Conservation (phyloP, 2,329 filamentous ascomycete species). For the Nemania sp. region DNA sequence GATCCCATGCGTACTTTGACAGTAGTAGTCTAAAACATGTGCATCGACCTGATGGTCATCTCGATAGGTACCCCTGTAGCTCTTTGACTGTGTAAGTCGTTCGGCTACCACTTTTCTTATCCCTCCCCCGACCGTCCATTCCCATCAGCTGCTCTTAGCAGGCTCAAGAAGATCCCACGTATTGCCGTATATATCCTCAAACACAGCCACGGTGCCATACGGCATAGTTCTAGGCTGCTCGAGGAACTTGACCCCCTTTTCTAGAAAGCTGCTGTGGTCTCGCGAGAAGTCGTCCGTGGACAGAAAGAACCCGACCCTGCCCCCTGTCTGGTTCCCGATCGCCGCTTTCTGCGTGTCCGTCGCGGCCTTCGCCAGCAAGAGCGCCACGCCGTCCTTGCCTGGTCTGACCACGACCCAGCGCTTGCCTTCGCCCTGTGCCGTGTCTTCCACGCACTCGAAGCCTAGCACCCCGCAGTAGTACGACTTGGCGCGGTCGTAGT, state of each 20-base stretch:
- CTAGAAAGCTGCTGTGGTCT: conserved; percentile 9
- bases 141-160: background rate
- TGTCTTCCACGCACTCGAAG: conserved; percentile 18
- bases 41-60: too few species aligned
- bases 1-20: too few species aligned
- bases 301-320: conserved; percentile 23
- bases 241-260: conserved; percentile 21
- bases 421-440: conserved; percentile 13
- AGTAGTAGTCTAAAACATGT: too few species aligned
- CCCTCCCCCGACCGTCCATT: too few species aligned
- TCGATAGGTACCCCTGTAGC: too few species aligned
- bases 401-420: conserved; percentile 20
- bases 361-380: conserved; percentile 17
- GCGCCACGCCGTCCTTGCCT: conserved; percentile 15
- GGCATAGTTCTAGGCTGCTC: conserved; percentile 18
- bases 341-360: conserved; percentile 15
- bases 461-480: conserved; percentile 22
- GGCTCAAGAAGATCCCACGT: conserved; percentile 23
- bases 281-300: conserved; percentile 20
- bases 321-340: conserved; percentile 18
- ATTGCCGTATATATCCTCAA: conserved; percentile 22
- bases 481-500: conserved; percentile 24
- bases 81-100: too few species aligned
- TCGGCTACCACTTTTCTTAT: too few species aligned
- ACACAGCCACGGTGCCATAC: conserved; percentile 19